Evolutionary conservation across 1,284 basidiomycete species (phyloP), one percentile per base, ranked within the genome.

Genomic region (Pascua guehoae): DNA sequence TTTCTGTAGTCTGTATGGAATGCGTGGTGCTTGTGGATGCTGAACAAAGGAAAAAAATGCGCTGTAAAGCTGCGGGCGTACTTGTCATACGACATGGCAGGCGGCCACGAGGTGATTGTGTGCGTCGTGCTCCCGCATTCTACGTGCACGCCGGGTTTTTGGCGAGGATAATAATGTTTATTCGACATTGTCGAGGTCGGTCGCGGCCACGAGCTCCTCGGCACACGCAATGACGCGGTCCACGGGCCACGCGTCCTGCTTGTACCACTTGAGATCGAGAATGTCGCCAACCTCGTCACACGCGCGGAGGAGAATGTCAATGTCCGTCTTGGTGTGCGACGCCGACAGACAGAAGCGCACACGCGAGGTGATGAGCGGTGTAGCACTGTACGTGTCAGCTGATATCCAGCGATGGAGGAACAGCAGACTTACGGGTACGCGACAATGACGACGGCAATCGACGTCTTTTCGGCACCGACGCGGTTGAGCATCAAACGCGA

Each of bases 261-360:
- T 69, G 14, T 87, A 86, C 73, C 88, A 87, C 80, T 89, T 94
- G 77, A 98, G 79, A 73, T 91, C 88, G 56, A 98, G 80, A 38
- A 90, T 72, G 68, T 88, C 86, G 36, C 96, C 95, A 60, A 98
- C 81, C 78, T 98, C 94, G 78, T 97, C 91, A 71, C 89, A 93
- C 8, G 95, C 94, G 44, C 83, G 80, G 46, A 99, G 80, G 39
- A 98, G 79, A 36, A 82, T 80, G 78, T 98, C 95, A 54, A 98
- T 86, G 70, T 99, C 96, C 70, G 93, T 87, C 81, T 98, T 98
- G 57, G 95, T 98, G 80, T 98, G 95, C 53, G 91, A 82, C 5
- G 95, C 89, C 56, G 89, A 92, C 18, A 98, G 82, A 74, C 96
- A 98, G 82, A 98, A 98, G 67, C 95, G 83, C 42, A 95, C 92